These are phyloP conservation scores for Echites panduratus DNA, from an alignment of 257 asterid species.

Conservation along the genomic window DNA sequence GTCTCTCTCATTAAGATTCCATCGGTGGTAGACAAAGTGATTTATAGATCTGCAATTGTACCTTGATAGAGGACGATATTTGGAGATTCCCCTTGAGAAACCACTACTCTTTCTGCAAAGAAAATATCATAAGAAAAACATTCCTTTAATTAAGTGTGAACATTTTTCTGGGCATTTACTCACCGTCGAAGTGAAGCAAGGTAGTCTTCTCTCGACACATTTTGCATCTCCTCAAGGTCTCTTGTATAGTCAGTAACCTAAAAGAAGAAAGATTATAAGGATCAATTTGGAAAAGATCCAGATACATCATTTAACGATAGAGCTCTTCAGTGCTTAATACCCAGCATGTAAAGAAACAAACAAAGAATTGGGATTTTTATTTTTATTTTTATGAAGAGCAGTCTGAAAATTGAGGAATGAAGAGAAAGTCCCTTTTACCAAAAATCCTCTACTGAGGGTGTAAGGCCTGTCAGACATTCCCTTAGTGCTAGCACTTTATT, in stretches of 20 bases:
- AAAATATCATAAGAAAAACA: conserved; percentile 21
- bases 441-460: background rate
- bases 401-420: background rate
- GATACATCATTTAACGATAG: background rate
- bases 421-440: background rate
- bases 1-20: conserved; percentile 4
- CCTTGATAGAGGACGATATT: conserved; percentile 95
- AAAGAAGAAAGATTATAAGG: background rate
- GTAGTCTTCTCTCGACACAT: conserved; percentile 88
- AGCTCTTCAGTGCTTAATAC: background rate
- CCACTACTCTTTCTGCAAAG: conserved; percentile 96
- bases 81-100: conserved; percentile 88
- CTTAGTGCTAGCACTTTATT: background rate
- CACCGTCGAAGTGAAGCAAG: conserved; percentile 96
- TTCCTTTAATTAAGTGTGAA: conserved; percentile 2
- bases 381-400: background rate
- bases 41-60: conserved; percentile 22
- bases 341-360: background rate
- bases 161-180: conserved; percentile 6
- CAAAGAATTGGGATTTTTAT: background rate
- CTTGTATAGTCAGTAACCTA: conserved; percentile 92
- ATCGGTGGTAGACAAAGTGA: background rate
- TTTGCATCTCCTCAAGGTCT: conserved; percentile 99
- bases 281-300: background rate
- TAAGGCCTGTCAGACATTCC: background rate